Evolutionary conservation across 2,329 filamentous ascomycete genomes (phyloP).

Genomic region (Pestalotiopsis sp.): DNA sequence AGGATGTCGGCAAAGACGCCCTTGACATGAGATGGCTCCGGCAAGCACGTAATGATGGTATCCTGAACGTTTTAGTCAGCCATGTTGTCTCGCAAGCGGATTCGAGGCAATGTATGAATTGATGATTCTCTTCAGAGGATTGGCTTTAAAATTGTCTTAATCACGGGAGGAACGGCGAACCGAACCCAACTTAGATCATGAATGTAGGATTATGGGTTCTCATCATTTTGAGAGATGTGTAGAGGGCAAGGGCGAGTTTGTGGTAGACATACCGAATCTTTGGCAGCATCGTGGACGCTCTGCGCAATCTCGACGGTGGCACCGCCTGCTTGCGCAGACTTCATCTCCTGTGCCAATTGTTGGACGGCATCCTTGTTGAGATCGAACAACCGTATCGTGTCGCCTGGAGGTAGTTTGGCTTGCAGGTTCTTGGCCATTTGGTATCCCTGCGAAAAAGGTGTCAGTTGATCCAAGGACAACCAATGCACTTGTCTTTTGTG

Average conservation of each 20-base stretch:
- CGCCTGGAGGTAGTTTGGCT: conserved; percentile 53
- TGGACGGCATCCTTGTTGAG: conserved; percentile 54
- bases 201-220: conserved; percentile 38
- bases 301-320: conserved; percentile 48
- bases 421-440: conserved; percentile 67
- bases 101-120: conserved; percentile 12
- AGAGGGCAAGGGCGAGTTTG: neutral
- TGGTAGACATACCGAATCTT: conserved; percentile 50
- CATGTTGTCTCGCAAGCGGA: conserved; percentile 15
- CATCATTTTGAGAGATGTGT: conserved; percentile 33
- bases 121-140: conserved; percentile 64
- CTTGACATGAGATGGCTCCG: conserved; percentile 86
- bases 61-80: conserved; percentile 55
- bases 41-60: conserved; percentile 84
- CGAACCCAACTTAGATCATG: conserved; percentile 77
- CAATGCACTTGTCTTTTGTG: neutral
- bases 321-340: conserved; percentile 42
- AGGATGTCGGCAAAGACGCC: conserved; percentile 80
- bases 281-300: conserved; percentile 50
- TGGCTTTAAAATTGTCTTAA: conserved; percentile 68
- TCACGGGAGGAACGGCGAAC: conserved; percentile 60
- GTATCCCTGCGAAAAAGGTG: conserved; percentile 47
- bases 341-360: conserved; percentile 51
- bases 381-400: conserved; percentile 55
- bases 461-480: conserved; percentile 4